Evolutionary conservation across 225 moss, liverwort and hornwort genomes (phyloP).

Genomic region (Polytrichum commune): DNA sequence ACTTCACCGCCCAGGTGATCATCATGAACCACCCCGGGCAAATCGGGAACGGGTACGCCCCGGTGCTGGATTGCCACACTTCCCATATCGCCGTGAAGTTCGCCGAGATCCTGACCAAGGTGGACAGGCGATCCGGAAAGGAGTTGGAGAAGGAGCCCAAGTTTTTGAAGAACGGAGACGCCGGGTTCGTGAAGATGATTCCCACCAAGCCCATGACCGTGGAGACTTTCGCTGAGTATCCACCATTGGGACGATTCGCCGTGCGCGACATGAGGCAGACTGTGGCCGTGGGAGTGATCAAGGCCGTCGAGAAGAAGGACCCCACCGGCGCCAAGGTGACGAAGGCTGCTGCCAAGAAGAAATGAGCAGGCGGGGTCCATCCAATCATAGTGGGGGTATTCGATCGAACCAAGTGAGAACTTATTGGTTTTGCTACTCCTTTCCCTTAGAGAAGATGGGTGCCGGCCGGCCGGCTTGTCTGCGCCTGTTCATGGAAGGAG

Average conservation of each 20-base stretch:
- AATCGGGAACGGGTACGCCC: constrained; percentile 57
- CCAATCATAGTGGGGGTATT: too few relatives aligned
- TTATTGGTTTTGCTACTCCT: too few relatives aligned
- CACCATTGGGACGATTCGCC: constrained; percentile 61
- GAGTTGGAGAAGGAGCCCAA: constrained; percentile 69
- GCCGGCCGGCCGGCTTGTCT: too few relatives aligned
- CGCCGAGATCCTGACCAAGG: constrained; percentile 52
- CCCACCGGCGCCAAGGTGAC: constrained; percentile 50
- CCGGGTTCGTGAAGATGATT: constrained; percentile 71
- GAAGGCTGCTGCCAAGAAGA: constrained; percentile 45
- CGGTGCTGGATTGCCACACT: constrained; percentile 61
- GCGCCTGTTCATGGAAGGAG: too few relatives aligned
- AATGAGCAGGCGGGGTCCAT: constrained; percentile 18
- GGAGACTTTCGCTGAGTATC: constrained; percentile 62
- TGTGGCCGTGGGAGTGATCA: constrained; percentile 55
- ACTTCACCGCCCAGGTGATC: constrained; percentile 56
- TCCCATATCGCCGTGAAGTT: constrained; percentile 63
- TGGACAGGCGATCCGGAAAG: constrained; percentile 55
- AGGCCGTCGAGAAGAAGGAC: constrained; percentile 63
- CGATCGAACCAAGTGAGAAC: too few relatives aligned
- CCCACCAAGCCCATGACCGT: constrained; percentile 69
- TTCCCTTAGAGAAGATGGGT: too few relatives aligned
- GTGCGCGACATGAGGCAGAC: constrained; percentile 64
- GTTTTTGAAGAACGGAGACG: constrained; percentile 71
- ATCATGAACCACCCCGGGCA: constrained; percentile 62